Base-by-base conservation (phyloP, 2,329 filamentous ascomycete species). In the Drechslerella coelobrocha region DNA sequence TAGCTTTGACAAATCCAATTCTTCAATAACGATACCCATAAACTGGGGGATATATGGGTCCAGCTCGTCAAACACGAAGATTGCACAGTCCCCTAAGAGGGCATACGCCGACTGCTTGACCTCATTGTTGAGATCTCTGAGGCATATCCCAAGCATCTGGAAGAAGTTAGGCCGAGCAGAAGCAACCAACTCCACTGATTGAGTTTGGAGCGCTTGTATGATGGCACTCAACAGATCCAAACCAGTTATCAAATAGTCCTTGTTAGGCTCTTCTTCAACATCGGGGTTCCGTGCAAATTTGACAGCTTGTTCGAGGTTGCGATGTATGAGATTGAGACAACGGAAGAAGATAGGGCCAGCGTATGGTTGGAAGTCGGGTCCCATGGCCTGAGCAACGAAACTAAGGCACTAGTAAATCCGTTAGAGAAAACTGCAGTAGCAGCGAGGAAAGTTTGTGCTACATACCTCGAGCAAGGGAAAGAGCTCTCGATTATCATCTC, bases 61-160 rank as follows among this genome's bases (percentile, higher is more conserved):
- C 48, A 99, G 82, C 76, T 94, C 88, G 3, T 85, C 84, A 79
- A 93, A 97, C 53, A 97, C 89, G 77, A 92, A 96, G 78, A 93
- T 95, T 12, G 94, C 90, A 78, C 91, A 96, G 80, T 99, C 94
- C 72, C 94, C 94, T 12, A 99, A 86, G 17, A 99, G 83, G 8
- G 94, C 94, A 76, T 97, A 99, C 0, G 92, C 92, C 9, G 94
- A 99, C 79, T 99, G 94, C 63, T 92, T 89, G 19, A 97, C 94
- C 79, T 97, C 93, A 76, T 96, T 92, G 75, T 89, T 89, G 0
- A 85, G 84, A 78, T 97, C 93, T 77, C 94, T 47, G 89, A 99
- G 92, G 79, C 93, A 97, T 79, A 94, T 90, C 73, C 87, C 86
- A 45, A 99, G 83, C 34, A 99, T 84, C 78, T 97, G 89, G 76